Conservation (phyloP, 768 basidiomycete species). For the Trametes cingulata region DNA sequence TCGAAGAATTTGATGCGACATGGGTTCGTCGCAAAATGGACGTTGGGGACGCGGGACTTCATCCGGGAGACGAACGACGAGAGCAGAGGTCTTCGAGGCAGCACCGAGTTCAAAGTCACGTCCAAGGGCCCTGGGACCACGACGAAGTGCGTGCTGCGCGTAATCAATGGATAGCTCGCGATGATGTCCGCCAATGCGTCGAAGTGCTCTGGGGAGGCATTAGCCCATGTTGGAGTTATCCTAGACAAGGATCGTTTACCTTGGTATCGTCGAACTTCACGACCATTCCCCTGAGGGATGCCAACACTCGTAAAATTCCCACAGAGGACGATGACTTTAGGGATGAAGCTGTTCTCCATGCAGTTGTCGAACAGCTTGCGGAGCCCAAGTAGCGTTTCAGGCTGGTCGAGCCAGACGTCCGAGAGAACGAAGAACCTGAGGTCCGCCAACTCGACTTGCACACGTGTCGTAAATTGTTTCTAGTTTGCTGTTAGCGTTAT, state of each 20-base stretch:
- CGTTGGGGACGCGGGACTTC: conserved; percentile 71
- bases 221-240: background rate
- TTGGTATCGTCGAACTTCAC: conserved; percentile 82
- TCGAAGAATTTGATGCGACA: conserved; percentile 94
- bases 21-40: conserved; percentile 86
- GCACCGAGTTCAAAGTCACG: conserved; percentile 73
- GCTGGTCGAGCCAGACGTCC: conserved; percentile 93
- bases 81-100: conserved; percentile 83
- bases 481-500: conserved; percentile 29
- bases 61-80: conserved; percentile 72
- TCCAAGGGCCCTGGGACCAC: conserved; percentile 95
- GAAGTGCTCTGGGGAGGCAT: conserved; percentile 67
- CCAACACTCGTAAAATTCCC: conserved; percentile 92
- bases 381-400: conserved; percentile 76
- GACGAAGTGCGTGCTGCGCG: conserved; percentile 82
- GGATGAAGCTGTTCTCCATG: conserved; percentile 83
- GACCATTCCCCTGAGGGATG: conserved; percentile 73
- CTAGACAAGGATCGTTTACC: conserved; percentile 43
- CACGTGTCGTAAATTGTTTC: conserved; percentile 61
- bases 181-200: conserved; percentile 85
- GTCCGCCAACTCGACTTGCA: conserved; percentile 70
- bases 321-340: conserved; percentile 87
- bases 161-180: conserved; percentile 74
- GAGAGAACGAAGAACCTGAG: conserved; percentile 92
- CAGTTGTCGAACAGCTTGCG: conserved; percentile 88